phyloP scores from a whole-genome alignment of 192 early-diverging fungal genomes.

The Neocallimastix lanati region DNA sequence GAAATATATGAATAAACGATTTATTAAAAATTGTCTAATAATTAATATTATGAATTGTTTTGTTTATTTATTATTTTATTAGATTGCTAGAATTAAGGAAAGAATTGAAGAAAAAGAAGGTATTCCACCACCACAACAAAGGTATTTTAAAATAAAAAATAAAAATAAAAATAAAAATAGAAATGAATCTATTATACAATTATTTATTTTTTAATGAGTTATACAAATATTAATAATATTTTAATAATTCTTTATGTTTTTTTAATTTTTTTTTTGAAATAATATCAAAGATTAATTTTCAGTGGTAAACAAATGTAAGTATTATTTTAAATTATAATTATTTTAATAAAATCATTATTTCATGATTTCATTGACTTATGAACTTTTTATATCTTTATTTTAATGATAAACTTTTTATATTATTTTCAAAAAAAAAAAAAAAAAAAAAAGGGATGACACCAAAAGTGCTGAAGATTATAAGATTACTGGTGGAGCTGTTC shows the following conservation, averaged over 20 bases:
- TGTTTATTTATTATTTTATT: not conserved
- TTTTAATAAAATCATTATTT: too few species aligned
- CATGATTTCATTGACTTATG: too few species aligned
- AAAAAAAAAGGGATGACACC: constrained; percentile 52
- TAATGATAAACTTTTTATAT: too few species aligned
- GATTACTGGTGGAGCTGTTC: constrained; percentile 58
- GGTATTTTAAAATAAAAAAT: too few species aligned
- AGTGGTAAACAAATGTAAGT: constrained; percentile 82
- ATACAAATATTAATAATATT: too few species aligned
- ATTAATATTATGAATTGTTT: not conserved
- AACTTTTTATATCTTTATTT: too few species aligned
- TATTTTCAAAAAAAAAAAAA: too few species aligned
- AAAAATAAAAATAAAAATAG: too few species aligned
- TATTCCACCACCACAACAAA: constrained; percentile 89
- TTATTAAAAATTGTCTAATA: not conserved
- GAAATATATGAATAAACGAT: not conserved
- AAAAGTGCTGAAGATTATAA: constrained; percentile 44
- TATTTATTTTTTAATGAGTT: too few species aligned
- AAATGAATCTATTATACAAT: too few species aligned
- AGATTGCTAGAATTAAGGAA: constrained; percentile 77
- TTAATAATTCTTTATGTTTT: too few species aligned
- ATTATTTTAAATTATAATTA: not conserved
- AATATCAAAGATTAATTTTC: constrained; percentile 50
- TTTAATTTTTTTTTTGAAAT: not conserved
- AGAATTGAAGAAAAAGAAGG: constrained; percentile 90